Base-by-base conservation (phyloP, 192 early-diverging fungal species). In the Podila verticillata region DNA sequence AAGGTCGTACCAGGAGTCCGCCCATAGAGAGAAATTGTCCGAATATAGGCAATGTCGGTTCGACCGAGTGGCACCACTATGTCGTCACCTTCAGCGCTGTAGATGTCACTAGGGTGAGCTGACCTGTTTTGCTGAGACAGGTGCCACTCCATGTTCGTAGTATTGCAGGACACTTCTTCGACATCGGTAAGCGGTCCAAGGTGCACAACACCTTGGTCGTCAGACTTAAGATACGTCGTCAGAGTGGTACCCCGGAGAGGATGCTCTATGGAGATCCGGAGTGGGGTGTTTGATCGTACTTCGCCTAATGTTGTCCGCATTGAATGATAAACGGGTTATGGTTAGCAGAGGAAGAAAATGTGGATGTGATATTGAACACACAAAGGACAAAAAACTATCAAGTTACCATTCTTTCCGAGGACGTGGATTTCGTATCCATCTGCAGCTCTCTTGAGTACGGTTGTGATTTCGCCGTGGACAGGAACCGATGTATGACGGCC, bases 401-500 rank as follows among this genome's bases (percentile, higher is more conserved):
- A n/a, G 32, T 1, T 67, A 79, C 77, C 77, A 68, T 85, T 85
- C 32, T 81, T 83, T 30, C 84, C 84, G 15, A 80, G 28, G 13
- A 83, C 82, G 35, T 68, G 66, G 47, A 83, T 58, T 24, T 74
- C 59, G 20, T 85, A 85, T 3, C 65, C 77, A 2, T 9, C 26
- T 32, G 22, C 15, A 3, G 65, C 56, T 35, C 62, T 74, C 26
- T 61, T 35, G 24, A 80, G 70, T 9, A 64, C 36, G 8, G 77
- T 63, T 10, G 64, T 39, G 32, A 80, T 49, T 36, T 80, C 77
- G 32, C 77, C 77, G n/a, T 80, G 65, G 2, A 80, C n/a, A 22
- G 61, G 70, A 8, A 80, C 70, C 1, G 57, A 29, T 7, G 71
- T 59, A 15, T 39, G 67, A 20, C 65, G 51, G 26, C 61, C 48